Evolutionary conservation across 805 yeast species (phyloP), one percentile per base, ranked within the genome.

Genomic region (Saturnispora zaruensis): DNA sequence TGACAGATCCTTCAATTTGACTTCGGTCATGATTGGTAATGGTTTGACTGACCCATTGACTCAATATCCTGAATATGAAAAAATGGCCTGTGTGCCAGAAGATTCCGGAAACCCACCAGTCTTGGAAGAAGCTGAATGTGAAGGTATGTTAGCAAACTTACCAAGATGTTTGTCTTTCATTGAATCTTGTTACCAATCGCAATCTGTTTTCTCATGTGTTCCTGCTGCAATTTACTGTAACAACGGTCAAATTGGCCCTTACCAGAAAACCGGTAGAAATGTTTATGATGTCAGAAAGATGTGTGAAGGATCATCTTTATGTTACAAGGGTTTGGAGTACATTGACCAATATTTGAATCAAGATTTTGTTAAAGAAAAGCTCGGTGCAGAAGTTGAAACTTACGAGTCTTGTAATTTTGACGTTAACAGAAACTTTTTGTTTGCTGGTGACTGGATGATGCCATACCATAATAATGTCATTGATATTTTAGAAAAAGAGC

Each of bases 21-120:
- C 84, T 11, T 86, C 96, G 3, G 82, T 90, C 18, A 63, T 91
- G 63, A 90, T 90, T 60, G 98, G 98, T 54, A 90, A 90, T 65
- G 97, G 98, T 48, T 78, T 90, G 57, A 87, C 96, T 33, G 95
- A 88, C 65, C 84, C 95, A 3, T 71, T 84, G 52, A 75, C 77
- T 42, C 96, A 89, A 72, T 82, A 84, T 61, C 76, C 77, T 51
- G 81, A 81, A 66, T 89, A 87, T 63, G 79, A 84, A 66, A 95
- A 95, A 55, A 90, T 91, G 97, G 95, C 95, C 4, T 91, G 98
- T 68, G 93, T 96, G 48, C 50, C 50, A 16, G 65, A 76, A 57
- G 95, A 96, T 56, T 62, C 62, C 11, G 96, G 96, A 5, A 81
- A 81, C 60, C 82, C 82, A 18, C 72, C 90, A 16, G 88, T 88